These are phyloP conservation scores for Dactylonectria macrodidyma DNA, from an alignment of 2,329 filamentous ascomycete genomes.

Conservation along the genomic window DNA sequence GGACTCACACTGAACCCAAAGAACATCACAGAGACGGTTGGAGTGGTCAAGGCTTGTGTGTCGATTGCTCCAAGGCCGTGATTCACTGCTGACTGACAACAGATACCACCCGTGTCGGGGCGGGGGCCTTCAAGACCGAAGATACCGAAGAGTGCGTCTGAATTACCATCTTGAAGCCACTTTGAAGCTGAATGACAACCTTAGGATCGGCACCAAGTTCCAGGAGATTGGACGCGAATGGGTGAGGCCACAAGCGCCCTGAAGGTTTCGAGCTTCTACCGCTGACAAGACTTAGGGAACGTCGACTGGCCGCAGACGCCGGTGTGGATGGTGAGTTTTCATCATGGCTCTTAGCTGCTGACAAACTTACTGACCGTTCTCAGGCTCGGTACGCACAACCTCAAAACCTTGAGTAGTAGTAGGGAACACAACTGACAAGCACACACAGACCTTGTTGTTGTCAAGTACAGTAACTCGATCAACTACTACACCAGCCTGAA, in stretches of 20 bases:
- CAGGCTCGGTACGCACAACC: conserved; percentile 48
- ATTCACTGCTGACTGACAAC: conserved; percentile 47
- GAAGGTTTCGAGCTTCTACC: conserved; percentile 37
- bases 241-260: conserved; percentile 41
- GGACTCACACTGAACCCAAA: conserved; percentile 74
- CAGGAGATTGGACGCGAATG: conserved; percentile 63
- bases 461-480: conserved; percentile 74
- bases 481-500: conserved; percentile 78
- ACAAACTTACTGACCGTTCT: conserved; percentile 40
- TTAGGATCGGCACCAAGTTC: conserved; percentile 59
- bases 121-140: conserved; percentile 79
- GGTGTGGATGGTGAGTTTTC: conserved; percentile 65
- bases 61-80: conserved; percentile 39
- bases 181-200: conserved; percentile 39
- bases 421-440: conserved; percentile 37
- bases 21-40: conserved; percentile 72
- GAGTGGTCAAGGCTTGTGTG: conserved; percentile 77
- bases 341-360: conserved; percentile 36
- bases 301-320: conserved; percentile 72
- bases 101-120: conserved; percentile 74
- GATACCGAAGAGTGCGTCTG: conserved; percentile 57
- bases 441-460: conserved; percentile 72
- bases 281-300: conserved; percentile 52
- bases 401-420: conserved; percentile 31
- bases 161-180: conserved; percentile 35